Conservation (phyloP, 805 yeast species). For the Ogataea trehaloabstinens region DNA sequence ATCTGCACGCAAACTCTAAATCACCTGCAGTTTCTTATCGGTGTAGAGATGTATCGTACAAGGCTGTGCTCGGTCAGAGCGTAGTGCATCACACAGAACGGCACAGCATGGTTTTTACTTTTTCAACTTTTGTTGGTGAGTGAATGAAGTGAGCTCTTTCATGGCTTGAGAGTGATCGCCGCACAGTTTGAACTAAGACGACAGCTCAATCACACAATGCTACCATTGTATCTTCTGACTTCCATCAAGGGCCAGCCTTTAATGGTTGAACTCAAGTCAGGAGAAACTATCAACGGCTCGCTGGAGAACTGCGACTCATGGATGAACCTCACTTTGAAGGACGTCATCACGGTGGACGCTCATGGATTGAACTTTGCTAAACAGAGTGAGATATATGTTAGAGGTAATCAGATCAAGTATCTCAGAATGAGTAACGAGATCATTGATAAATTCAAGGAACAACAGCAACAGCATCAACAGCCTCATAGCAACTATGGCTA, state of each 20-base stretch:
- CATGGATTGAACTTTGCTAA: conserved; percentile 61
- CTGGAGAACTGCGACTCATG: conserved; percentile 85
- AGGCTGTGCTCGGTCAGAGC: no score
- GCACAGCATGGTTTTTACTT: no score
- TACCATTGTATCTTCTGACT: conserved; percentile 86
- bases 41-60: no score
- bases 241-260: conserved; percentile 88
- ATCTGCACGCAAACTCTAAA: no score
- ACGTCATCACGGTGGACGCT: conserved; percentile 67
- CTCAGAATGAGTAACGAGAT: conserved; percentile 73
- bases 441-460: conserved; percentile 74
- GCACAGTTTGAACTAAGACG: no score
- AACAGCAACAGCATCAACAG: conserved; percentile 39
- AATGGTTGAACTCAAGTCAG: conserved; percentile 85
- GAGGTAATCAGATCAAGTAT: conserved; percentile 82
- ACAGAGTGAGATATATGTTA: conserved; percentile 71
- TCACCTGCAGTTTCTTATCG: no score
- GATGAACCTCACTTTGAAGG: conserved; percentile 87
- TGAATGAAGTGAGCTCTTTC: no score
- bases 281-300: conserved; percentile 84
- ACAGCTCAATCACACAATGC: no score
- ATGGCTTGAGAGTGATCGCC: no score
- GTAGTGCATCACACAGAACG: no score
- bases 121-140: no score
- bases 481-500: conserved; percentile 21